Evolutionary conservation across 257 asterid species (phyloP), one percentile per base, ranked within the genome.

Genomic region (Przewalskia tangutica): DNA sequence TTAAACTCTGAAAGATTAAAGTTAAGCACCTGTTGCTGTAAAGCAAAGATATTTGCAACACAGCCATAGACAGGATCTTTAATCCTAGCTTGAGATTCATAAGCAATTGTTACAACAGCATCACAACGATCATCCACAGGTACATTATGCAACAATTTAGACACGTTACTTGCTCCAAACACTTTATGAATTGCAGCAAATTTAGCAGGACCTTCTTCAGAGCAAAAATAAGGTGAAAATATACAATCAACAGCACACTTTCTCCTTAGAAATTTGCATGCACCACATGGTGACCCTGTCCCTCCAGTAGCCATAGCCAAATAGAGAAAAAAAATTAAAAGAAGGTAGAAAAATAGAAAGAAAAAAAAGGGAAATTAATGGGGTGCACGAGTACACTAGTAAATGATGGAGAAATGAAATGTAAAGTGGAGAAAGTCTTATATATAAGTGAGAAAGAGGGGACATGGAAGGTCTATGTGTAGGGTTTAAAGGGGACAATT

Each of bases 101-200:
- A 95, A 34, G 97, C 87, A 67, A 95, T 91, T 59, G 98, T 91
- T 18, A 93, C 94, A 54, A 92, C 98, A 7, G 98, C 95, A 79
- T 95, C 98, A 13, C 89, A 87, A 3, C 98, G 91, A 20, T 95
- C 95, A 11, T 83, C 84, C 18, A 82, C 89, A 1, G 98, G 97
- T 7, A 93, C 89, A 78, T 93, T 95, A 55, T 85, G 80, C 77
- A 95, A 80, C 67, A 95, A 81, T 81, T 95, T 95, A 2, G 98
- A 92, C 5, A 92, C 98, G 60, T 95, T 95, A 89, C 98, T 93
- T 0, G 98, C 98, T 2, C 98, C 98, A 78, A 95, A 95, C 79
- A 95, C 98, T 85, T 95, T 95, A 58, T 95, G 98, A n/a, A 95
- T 92, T 20, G 98, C 98, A 0, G 98, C 98, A 73, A 93, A 95